Percentiles rank a stretch among this genome's conserved stretches.
These are phyloP conservation scores for Scutellaria minor DNA, from an alignment of 257 asterid genomes.

Conservation along the genomic window DNA sequence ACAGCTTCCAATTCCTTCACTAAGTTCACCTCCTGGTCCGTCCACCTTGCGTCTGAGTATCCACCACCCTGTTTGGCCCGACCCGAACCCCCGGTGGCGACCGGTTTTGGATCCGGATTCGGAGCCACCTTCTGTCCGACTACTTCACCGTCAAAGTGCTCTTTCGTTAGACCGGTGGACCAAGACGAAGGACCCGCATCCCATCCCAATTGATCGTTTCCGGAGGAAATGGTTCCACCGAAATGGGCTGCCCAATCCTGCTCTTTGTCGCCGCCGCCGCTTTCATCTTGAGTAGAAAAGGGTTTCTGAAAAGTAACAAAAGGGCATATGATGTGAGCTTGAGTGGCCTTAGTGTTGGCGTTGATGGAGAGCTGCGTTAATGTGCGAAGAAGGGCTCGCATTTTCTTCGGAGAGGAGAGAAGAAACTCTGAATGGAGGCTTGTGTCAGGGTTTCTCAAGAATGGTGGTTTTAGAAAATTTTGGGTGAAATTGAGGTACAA, in stretches of 20 bases:
- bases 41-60: conserved; percentile 51
- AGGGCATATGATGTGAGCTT: conserved; percentile 27
- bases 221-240: conserved; percentile 48
- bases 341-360: conserved; percentile 18
- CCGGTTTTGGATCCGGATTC: conserved; percentile 18
- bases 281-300: conserved; percentile 46
- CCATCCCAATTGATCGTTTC: conserved; percentile 65
- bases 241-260: conserved; percentile 57
- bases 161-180: conserved; percentile 89
- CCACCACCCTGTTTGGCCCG: conserved; percentile 27
- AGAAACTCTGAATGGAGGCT: conserved; percentile 10
- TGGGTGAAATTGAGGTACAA: conserved; percentile 26
- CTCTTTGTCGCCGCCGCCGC: conserved; percentile 42
- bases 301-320: conserved; percentile 36
- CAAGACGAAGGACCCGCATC: conserved; percentile 64
- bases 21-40: conserved; percentile 49
- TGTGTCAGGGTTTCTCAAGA: conserved; percentile 35
- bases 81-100: conserved; percentile 24
- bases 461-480: neutral
- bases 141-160: conserved; percentile 85
- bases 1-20: conserved; percentile 51
- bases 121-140: conserved; percentile 61
- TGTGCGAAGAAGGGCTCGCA: conserved; percentile 62
- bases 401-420: conserved; percentile 32
- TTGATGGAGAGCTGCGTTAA: conserved; percentile 46